These are phyloP conservation scores for Teratosphaeria destructans DNA, from an alignment of 2,329 filamentous ascomycete species.

Conservation along the genomic window DNA sequence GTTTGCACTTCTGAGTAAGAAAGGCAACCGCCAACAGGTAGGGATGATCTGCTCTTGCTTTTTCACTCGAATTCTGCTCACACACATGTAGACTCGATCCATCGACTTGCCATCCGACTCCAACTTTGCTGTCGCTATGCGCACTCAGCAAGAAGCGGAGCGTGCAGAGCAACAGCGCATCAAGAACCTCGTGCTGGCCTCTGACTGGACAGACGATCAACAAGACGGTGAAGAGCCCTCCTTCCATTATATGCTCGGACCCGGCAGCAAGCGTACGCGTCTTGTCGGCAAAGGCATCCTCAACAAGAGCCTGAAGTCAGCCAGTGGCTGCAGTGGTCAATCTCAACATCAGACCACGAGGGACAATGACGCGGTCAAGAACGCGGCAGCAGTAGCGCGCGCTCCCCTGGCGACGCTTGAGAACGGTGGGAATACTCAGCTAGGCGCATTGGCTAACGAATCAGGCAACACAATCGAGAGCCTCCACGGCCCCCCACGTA, in stretches of 20 bases:
- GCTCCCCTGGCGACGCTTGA: neutral
- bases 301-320: constrained; percentile 28
- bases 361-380: constrained; percentile 1
- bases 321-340: constrained; percentile 10
- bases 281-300: constrained; percentile 25
- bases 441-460: constrained; percentile 16
- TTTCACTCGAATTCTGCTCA: constrained; percentile 4
- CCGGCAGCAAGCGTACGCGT: constrained; percentile 41
- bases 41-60: neutral
- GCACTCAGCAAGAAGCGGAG: constrained; percentile 86
- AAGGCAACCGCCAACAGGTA: constrained; percentile 89
- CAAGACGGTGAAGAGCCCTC: constrained; percentile 58
- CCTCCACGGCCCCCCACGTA: constrained; percentile 34
- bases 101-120: constrained; percentile 87
- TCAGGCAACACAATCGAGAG: constrained; percentile 22
- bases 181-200: constrained; percentile 94
- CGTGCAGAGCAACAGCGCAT: constrained; percentile 95
- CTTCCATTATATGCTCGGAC: constrained; percentile 31
- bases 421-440: neutral
- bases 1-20: constrained; percentile 91
- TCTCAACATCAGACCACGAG: constrained; percentile 20
- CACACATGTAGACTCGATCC: constrained; percentile 59
- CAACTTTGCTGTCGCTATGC: constrained; percentile 91
- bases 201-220: constrained; percentile 71
- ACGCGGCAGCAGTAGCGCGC: constrained; percentile 3